Conservation (phyloP, 495 filamentous ascomycete genomes). For the Zalerion maritima region DNA sequence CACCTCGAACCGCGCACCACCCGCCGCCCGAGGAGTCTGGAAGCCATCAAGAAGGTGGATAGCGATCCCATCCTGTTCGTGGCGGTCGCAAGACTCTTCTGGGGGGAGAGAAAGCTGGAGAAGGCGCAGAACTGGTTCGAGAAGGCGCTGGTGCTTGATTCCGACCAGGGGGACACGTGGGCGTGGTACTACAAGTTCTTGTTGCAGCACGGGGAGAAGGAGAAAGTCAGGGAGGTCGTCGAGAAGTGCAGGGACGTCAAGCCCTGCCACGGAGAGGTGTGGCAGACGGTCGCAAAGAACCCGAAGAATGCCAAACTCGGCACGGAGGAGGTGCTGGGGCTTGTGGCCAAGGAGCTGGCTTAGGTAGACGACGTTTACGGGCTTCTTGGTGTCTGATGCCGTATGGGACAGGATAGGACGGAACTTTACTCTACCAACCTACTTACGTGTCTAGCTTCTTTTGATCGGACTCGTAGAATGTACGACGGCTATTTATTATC, state of each 20-base stretch:
- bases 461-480: too few relatives aligned
- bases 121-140: slow-evolving; percentile 94
- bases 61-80: slow-evolving; percentile 75
- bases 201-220: slow-evolving; percentile 76
- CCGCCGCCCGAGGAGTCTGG: slow-evolving; percentile 74
- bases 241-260: slow-evolving; percentile 61
- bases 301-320: slow-evolving; percentile 60
- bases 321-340: slow-evolving; percentile 67
- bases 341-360: slow-evolving; percentile 49
- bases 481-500: too few relatives aligned
- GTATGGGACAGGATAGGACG: too few relatives aligned
- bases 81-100: slow-evolving; percentile 40
- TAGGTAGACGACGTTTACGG: too few relatives aligned
- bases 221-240: slow-evolving; percentile 72
- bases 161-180: slow-evolving; percentile 85
- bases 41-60: slow-evolving; percentile 93
- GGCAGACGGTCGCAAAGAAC: slow-evolving; percentile 75
- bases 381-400: too few relatives aligned
- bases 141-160: slow-evolving; percentile 76
- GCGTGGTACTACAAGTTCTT: slow-evolving; percentile 97
- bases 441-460: too few relatives aligned
- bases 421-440: too few relatives aligned
- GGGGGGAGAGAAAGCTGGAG: slow-evolving; percentile 58
- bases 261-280: slow-evolving; percentile 84
- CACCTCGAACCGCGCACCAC: slow-evolving; percentile 82